phyloP scores from a whole-genome alignment of 139 green algal genomes.

The Chlorella sp. region DNA sequence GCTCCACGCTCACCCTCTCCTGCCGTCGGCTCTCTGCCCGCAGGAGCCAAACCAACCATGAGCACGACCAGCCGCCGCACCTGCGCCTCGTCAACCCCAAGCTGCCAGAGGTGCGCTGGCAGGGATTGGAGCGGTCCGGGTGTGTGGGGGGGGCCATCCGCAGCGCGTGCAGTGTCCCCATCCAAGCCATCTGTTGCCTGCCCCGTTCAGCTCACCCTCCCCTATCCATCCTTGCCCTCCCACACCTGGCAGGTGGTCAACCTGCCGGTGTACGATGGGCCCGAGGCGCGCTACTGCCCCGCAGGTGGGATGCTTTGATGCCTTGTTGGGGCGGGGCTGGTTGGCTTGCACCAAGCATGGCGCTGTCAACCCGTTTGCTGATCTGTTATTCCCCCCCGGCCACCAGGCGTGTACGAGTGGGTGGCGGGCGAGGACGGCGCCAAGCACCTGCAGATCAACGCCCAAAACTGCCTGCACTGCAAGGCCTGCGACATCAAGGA shows the following conservation, averaged over 20 bases:
- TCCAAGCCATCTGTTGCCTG: too few relatives aligned
- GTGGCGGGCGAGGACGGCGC: constrained; percentile 37
- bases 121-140: too few relatives aligned
- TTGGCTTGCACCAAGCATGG: neutral
- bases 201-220: too few relatives aligned
- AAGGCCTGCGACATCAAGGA: constrained; percentile 98
- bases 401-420: constrained; percentile 93
- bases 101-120: constrained; percentile 48
- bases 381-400: neutral
- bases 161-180: too few relatives aligned
- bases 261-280: constrained; percentile 75
- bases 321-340: too few relatives aligned
- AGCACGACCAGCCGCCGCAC: constrained; percentile 95
- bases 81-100: constrained; percentile 76
- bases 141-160: too few relatives aligned
- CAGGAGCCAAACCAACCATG: constrained; percentile 90
- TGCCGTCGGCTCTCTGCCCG: too few relatives aligned
- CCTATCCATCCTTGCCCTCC: too few relatives aligned
- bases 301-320: constrained; percentile 38
- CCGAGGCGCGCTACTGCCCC: constrained; percentile 85
- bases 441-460: constrained; percentile 86
- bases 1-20: too few relatives aligned
- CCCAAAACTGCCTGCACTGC: constrained; percentile 99
- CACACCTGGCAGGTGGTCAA: constrained; percentile 66
- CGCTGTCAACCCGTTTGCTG: neutral